A percentile compares a stretch with the other conserved stretches of the same genome.
Evolutionary conservation across 345 rosid species (phyloP).

Genomic region (Euphorbia peplus): DNA sequence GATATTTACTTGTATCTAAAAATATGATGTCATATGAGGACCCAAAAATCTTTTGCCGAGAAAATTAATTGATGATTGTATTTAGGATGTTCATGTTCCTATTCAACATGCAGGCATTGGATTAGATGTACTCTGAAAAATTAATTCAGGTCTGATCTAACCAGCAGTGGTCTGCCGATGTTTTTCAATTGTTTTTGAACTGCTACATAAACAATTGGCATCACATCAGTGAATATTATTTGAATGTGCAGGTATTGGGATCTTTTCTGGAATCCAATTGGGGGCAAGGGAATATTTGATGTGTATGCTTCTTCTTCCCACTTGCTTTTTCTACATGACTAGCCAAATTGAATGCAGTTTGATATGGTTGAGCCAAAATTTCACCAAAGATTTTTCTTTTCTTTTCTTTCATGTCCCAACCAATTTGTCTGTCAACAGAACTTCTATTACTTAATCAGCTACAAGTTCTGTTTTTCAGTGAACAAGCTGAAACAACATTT

Average conservation of each 20-base stretch:
- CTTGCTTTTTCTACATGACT: neutral
- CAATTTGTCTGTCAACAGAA: neutral
- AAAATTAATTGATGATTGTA: neutral
- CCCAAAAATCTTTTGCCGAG: neutral
- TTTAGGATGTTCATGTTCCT: neutral
- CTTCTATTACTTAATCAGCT: neutral
- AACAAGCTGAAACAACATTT: neutral
- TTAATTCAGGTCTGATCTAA: slow-evolving; percentile 1
- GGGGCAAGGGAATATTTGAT: slow-evolving; percentile 32
- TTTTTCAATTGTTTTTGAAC: neutral
- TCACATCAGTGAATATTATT: slow-evolving; percentile 10
- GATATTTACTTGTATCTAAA: neutral
- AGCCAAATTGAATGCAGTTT: neutral
- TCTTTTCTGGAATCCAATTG: slow-evolving; percentile 28
- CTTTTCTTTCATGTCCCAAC: neutral
- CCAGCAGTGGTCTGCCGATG: neutral
- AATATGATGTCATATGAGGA: neutral
- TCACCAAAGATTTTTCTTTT: neutral
- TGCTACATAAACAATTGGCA: slow-evolving; percentile 2
- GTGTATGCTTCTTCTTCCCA: slow-evolving; percentile 21
- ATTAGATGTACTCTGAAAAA: slow-evolving; percentile 2
- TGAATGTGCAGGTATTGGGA: slow-evolving; percentile 25
- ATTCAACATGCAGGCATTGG: neutral
- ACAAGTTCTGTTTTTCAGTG: neutral
- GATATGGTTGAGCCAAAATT: slow-evolving; percentile 12